phyloP scores from a whole-genome alignment of 1,284 basidiomycete genomes.

The Sphagnurus paluster region DNA sequence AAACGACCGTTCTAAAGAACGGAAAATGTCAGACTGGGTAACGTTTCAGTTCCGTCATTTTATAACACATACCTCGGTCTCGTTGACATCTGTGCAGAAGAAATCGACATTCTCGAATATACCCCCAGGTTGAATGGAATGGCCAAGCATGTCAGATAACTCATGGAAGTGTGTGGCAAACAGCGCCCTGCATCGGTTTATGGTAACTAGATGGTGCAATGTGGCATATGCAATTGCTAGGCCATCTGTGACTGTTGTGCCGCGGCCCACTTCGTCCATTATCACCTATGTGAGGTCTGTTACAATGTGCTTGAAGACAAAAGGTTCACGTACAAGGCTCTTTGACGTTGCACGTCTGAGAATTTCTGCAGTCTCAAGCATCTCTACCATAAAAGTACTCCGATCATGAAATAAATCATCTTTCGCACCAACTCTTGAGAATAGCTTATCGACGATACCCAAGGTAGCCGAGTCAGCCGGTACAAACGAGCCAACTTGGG shows the following conservation, averaged over 20 bases:
- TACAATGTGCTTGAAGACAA: not conserved
- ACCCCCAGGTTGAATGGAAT: conserved; percentile 40
- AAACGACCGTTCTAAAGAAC: conserved; percentile 66
- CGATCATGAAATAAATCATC: conserved; percentile 93
- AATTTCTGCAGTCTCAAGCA: conserved; percentile 85
- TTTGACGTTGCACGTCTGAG: conserved; percentile 78
- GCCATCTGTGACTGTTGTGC: conserved; percentile 91
- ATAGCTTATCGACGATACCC: conserved; percentile 89
- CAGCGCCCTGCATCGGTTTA: conserved; percentile 80
- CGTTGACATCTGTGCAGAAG: conserved; percentile 87
- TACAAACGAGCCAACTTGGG: conserved; percentile 92
- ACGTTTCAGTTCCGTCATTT: not conserved
- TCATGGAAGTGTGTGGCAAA: conserved; percentile 99
- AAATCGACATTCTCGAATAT: conserved; percentile 70
- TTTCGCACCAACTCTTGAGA: conserved; percentile 93
- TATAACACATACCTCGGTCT: conserved; percentile 55
- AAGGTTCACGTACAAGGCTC: conserved; percentile 62
- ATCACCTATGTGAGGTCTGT: conserved; percentile 68
- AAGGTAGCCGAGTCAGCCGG: conserved; percentile 81
- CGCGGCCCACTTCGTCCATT: conserved; percentile 97
- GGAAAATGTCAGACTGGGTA: conserved; percentile 6
- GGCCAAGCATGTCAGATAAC: conserved; percentile 81
- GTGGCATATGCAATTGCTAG: conserved; percentile 93
- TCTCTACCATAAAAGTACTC: conserved; percentile 94
- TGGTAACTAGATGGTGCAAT: conserved; percentile 75